These are phyloP conservation scores for Pseudocercospora macadamiae DNA, from an alignment of 2,329 filamentous ascomycete species.

Conservation along the genomic window DNA sequence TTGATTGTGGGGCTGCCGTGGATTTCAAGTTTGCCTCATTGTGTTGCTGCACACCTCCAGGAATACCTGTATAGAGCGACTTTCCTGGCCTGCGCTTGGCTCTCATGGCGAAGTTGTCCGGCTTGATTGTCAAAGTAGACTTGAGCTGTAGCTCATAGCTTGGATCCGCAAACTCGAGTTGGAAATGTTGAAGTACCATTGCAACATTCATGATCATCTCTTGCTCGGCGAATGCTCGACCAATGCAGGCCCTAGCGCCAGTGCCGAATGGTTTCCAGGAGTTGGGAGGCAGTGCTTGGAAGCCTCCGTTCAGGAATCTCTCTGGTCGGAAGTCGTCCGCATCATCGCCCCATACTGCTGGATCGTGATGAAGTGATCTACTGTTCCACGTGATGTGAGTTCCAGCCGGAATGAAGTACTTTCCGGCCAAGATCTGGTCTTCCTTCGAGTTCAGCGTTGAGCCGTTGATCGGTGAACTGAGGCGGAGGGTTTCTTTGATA, in stretches of 20 bases:
- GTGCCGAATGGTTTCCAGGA: constrained; percentile 60
- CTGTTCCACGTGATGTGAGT: constrained; percentile 39
- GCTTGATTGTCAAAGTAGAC: constrained; percentile 51
- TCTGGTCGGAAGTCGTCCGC: constrained; percentile 50
- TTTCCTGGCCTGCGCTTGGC: constrained; percentile 22
- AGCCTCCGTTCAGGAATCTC: constrained; percentile 51
- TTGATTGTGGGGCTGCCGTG: neutral
- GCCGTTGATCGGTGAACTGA: constrained; percentile 43
- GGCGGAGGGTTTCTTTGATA: constrained; percentile 60
- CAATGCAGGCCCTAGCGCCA: constrained; percentile 57
- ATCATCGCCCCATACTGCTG: constrained; percentile 49
- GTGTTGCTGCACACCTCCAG: constrained; percentile 5
- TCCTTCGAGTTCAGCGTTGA: constrained; percentile 29
- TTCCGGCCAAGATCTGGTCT: constrained; percentile 36
- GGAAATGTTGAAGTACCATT: constrained; percentile 51
- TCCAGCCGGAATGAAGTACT: constrained; percentile 42
- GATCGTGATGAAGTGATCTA: constrained; percentile 46
- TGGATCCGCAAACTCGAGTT: constrained; percentile 48
- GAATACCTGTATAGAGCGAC: constrained; percentile 8
- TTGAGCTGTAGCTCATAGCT: constrained; percentile 49
- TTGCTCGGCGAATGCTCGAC: constrained; percentile 59
- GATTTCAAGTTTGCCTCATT: constrained; percentile 2
- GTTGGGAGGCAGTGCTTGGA: constrained; percentile 45
- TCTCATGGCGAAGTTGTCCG: constrained; percentile 44
- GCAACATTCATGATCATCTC: constrained; percentile 52